Conservation (phyloP, 208 protist species). For the Acanthamoeba healyi region DNA sequence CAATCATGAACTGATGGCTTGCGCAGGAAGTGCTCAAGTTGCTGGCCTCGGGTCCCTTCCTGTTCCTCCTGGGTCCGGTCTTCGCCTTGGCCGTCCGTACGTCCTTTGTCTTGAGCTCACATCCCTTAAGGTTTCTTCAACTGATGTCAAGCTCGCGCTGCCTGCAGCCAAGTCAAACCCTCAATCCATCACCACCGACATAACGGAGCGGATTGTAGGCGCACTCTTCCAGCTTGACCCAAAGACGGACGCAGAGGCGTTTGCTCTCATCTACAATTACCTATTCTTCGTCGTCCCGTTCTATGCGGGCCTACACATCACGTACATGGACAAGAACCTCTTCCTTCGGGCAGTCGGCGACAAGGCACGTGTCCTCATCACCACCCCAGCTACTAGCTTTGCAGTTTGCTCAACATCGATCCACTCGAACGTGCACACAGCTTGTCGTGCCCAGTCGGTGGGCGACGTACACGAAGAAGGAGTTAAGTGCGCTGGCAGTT, state of each 20-base stretch:
- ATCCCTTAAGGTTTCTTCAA: too few species aligned
- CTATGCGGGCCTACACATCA: slow-evolving; percentile 25
- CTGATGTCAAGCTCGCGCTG: background rate
- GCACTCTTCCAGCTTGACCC: background rate
- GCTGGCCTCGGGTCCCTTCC: background rate
- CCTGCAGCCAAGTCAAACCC: background rate
- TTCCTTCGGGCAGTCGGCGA: slow-evolving; percentile 30
- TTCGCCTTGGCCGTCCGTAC: slow-evolving; percentile 15
- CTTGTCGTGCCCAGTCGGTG: slow-evolving; percentile 29
- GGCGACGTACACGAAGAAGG: slow-evolving; percentile 2
- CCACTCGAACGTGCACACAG: too few species aligned
- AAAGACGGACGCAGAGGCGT: background rate
- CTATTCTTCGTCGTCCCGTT: slow-evolving; percentile 4
- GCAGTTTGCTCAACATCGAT: too few species aligned
- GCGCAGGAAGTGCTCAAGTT: slow-evolving; percentile 21
- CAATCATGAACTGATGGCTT: too few species aligned
- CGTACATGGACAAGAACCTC: slow-evolving; percentile 70
- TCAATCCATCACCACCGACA: background rate
- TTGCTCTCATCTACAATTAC: background rate
- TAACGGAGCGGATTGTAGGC: background rate
- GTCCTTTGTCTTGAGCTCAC: background rate
- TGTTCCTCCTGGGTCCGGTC: background rate
- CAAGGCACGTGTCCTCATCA: background rate
- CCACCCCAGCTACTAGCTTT: too few species aligned
- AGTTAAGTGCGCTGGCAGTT: background rate